Conservation (phyloP, 2,329 filamentous ascomycete genomes). For the Calycina marina region DNA sequence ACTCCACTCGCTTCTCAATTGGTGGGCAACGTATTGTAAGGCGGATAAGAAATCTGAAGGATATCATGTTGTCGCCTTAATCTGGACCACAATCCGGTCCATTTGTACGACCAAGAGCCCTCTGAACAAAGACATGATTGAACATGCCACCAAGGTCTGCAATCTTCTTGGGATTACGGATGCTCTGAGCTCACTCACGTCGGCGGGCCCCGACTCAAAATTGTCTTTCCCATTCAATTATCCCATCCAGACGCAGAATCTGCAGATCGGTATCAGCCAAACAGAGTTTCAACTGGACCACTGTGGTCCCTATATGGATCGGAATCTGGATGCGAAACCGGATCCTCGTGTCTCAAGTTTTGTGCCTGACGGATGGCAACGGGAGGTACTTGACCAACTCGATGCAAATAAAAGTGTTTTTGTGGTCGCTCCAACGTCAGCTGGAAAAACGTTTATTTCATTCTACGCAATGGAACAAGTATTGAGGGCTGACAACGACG, state of each 20-base stretch:
- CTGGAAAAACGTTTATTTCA: slow-evolving; percentile 72
- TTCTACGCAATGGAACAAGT: slow-evolving; percentile 76
- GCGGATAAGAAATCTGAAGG: slow-evolving; percentile 20
- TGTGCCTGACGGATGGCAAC: slow-evolving; percentile 63
- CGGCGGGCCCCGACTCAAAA: slow-evolving; percentile 22
- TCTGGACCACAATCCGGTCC: slow-evolving; percentile 29
- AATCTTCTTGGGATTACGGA: slow-evolving; percentile 23
- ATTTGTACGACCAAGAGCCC: slow-evolving; percentile 25
- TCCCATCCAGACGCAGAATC: slow-evolving; percentile 17
- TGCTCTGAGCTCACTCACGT: slow-evolving; percentile 13
- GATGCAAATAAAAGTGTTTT: slow-evolving; percentile 57
- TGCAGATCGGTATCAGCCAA: slow-evolving; percentile 25
- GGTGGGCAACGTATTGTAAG: slow-evolving; percentile 31
- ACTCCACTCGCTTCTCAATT: slow-evolving; percentile 31
- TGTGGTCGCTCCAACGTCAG: slow-evolving; percentile 63
- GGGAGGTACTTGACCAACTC: slow-evolving; percentile 57
- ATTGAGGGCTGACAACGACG: slow-evolving; percentile 51
- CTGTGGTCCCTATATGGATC: slow-evolving; percentile 60
- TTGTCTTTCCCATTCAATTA: slow-evolving; percentile 32
- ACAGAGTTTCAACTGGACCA: slow-evolving; percentile 52
- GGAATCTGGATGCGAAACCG: slow-evolving; percentile 52
- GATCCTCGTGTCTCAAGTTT: slow-evolving; percentile 56
- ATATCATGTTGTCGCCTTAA: slow-evolving; percentile 29
- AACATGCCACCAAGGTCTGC: slow-evolving; percentile 21
- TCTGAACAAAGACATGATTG: slow-evolving; percentile 28